phyloP scores from a whole-genome alignment of 352 stramenopile genomes.

The Phytopythium litorale region DNA sequence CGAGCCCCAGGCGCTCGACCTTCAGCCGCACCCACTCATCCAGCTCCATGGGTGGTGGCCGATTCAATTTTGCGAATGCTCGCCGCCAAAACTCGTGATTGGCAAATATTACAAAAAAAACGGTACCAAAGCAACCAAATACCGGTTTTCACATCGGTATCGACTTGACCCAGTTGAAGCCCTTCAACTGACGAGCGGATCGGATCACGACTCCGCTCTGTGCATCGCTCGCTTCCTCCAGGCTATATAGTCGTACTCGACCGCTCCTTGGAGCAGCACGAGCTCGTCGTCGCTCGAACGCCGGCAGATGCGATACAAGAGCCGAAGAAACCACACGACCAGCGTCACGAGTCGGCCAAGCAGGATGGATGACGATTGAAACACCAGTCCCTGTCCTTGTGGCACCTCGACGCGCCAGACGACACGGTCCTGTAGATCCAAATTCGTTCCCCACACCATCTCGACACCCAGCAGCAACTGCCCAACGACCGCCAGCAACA shows the following conservation, averaged over 20 bases:
- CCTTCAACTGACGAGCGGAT: no score
- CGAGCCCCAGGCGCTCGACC: constrained; percentile 48
- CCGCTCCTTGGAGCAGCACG: constrained; percentile 1
- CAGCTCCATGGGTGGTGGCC: constrained; percentile 17
- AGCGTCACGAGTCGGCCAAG: constrained; percentile 1
- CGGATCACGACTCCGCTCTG: not conserved
- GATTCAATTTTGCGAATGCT: no score
- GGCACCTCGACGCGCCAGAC: not conserved
- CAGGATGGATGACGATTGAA: not conserved
- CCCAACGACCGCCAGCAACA: not conserved
- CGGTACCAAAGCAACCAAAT: not conserved
- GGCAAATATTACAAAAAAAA: no score
- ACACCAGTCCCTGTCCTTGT: no score
- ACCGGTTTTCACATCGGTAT: not conserved
- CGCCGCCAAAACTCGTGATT: no score
- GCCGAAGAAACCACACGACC: constrained; percentile 1
- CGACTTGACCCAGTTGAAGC: no score
- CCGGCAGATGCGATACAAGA: not conserved
- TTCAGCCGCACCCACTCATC: constrained; percentile 59
- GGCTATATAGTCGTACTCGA: constrained; percentile 5
- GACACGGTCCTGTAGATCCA: not conserved
- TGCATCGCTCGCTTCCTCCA: not conserved
- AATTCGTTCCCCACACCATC: not conserved
- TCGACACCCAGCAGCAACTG: not conserved
- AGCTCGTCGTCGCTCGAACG: constrained; percentile 2